A percentile compares a stretch with the other conserved stretches of the same genome.
Conservation (phyloP, 1,284 basidiomycete genomes). For the Coniophora puteana region DNA sequence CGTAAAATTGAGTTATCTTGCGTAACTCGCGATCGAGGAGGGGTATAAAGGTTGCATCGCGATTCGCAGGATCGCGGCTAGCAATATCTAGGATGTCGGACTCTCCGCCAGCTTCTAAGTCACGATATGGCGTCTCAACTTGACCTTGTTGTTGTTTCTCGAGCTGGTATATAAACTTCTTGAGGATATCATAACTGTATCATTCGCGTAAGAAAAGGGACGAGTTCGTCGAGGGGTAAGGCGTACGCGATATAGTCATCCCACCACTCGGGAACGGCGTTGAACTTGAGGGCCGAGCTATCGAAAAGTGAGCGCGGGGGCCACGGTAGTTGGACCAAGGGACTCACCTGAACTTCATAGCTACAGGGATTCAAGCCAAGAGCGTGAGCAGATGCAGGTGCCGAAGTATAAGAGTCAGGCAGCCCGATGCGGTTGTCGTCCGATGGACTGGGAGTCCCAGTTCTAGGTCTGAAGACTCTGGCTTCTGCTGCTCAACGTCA, state of each 20-base stretch:
- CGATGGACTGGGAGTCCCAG: no score
- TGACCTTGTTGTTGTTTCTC: conserved; percentile 65
- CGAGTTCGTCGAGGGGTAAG: neutral
- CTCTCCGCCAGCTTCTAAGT: conserved; percentile 64
- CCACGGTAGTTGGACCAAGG: neutral
- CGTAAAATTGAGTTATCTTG: conserved; percentile 86
- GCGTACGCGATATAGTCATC: conserved; percentile 86
- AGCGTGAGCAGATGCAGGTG: no score
- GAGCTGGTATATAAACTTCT: conserved; percentile 82
- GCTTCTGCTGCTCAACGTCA: no score
- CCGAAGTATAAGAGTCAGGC: no score
- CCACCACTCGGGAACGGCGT: conserved; percentile 93
- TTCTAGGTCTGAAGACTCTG: no score
- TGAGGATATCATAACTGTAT: conserved; percentile 78
- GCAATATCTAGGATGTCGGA: conserved; percentile 46
- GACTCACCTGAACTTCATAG: conserved; percentile 59
- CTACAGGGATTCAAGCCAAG: no score
- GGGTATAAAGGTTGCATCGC: conserved; percentile 63
- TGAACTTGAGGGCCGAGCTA: conserved; percentile 85
- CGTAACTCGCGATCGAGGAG: conserved; percentile 81
- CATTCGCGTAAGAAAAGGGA: conserved; percentile 1
- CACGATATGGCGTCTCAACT: conserved; percentile 37
- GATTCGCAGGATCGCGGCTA: conserved; percentile 29
- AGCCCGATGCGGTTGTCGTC: no score
- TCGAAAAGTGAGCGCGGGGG: neutral